Base-by-base conservation (phyloP, 257 asterid species). In the Solanum bulbocastanum region DNA sequence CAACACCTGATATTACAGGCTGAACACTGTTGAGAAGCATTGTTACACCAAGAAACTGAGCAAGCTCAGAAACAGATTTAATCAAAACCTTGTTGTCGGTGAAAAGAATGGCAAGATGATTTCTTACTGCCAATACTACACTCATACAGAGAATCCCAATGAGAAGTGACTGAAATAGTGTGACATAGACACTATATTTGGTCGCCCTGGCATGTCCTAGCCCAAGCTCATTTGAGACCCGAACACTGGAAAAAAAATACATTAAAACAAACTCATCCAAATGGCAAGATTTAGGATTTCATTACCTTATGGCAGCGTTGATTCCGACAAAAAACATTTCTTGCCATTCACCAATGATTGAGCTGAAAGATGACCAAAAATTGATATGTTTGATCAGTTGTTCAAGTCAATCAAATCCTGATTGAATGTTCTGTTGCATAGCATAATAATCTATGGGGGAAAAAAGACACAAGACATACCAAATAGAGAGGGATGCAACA, bases 251-350 rank as follows among this genome's bases (percentile, higher is more conserved):
- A 39, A 27, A 37, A 20, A 5, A 83, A 88, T 27, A 35, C 2
- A 72, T 85, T 73, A 65, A 27, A 18, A 73, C 42, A 36, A 39
- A 46, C 18, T 46, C 56, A 46, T 4, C 56, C 56, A 13, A 46
- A 46, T 46, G 56, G 7, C 18, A 46, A 46, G 56, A 13, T 13
- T 46, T 13, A 46, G 65, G 36, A 68, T 3, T 15, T 30, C n/a
- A 30, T 78, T 91, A 95, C 99, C 99, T 96, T 88, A 94, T 89
- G 23, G 98, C 98, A 44, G 95, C 96, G 89, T 93, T 95, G 90
- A 96, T 76, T 88, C 99, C 98, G 25, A 96, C 83, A 89, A 95
- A 94, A 83, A 96, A 7, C 98, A 96, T 96, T 82, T 92, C 89
- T 89, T 95, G 95, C 92, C 91, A 90, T 1, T 98, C 98, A 88